phyloP scores from a whole-genome alignment of 192 early-diverging fungal species.

The Gigaspora rosea region DNA sequence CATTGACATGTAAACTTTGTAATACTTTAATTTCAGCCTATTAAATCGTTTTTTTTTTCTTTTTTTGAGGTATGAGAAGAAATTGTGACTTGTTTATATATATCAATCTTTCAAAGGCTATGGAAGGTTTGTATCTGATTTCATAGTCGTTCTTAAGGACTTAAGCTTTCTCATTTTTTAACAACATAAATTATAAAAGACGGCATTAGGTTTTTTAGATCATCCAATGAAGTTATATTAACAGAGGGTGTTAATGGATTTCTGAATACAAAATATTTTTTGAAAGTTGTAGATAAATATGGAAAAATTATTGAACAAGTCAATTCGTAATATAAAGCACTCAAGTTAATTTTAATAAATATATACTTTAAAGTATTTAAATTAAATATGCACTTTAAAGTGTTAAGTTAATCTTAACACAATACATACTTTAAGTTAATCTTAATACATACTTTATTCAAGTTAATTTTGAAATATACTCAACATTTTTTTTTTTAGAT shows the following conservation, averaged over 20 bases:
- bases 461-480: too few species aligned
- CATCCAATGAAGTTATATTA: constrained; percentile 25
- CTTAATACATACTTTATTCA: too few species aligned
- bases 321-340: too few species aligned
- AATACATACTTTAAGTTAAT: too few species aligned
- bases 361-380: too few species aligned
- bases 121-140: constrained; percentile 49
- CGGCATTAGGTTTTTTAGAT: constrained; percentile 16
- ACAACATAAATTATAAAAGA: constrained; percentile 4
- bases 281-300: constrained; percentile 25
- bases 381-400: too few species aligned
- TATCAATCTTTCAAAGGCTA: constrained; percentile 70
- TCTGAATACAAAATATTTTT: constrained; percentile 14
- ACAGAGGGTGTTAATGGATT: constrained; percentile 9
- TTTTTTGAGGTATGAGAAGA: constrained; percentile 63
- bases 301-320: neutral
- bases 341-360: too few species aligned
- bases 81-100: constrained; percentile 76
- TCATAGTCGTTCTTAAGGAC: neutral
- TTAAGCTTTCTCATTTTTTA: neutral
- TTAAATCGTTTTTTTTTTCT: neutral
- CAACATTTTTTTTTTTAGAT: too few species aligned
- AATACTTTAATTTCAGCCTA: neutral
- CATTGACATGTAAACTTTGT: neutral
- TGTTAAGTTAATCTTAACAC: too few species aligned